These are phyloP conservation scores for Cutaneotrichosporon curvatum DNA, from an alignment of 1,284 basidiomycete genomes.

Conservation along the genomic window DNA sequence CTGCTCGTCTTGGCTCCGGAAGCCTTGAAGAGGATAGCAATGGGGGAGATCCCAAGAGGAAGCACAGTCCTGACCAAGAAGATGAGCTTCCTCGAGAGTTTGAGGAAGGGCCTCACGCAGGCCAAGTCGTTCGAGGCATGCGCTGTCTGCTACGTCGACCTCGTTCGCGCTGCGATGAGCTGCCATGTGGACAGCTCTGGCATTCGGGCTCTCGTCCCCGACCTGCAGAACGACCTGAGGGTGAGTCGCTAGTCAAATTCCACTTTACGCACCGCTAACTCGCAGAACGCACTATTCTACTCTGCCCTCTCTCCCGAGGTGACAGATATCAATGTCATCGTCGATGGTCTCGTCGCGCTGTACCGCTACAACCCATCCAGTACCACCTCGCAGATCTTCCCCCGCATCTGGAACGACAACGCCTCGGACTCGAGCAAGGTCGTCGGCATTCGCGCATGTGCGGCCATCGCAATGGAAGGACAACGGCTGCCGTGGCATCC, in stretches of 20 bases:
- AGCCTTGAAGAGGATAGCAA: constrained; percentile 51
- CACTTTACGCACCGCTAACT: too few relatives aligned
- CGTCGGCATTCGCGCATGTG: constrained; percentile 63
- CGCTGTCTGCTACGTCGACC: constrained; percentile 65
- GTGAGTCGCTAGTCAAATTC: not conserved
- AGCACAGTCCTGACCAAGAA: constrained; percentile 45
- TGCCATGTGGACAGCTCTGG: constrained; percentile 57
- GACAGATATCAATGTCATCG: constrained; percentile 70
- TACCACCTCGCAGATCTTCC: constrained; percentile 57
- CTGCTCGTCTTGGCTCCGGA: constrained; percentile 74
- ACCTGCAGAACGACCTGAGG: constrained; percentile 70
- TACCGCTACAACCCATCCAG: constrained; percentile 62
- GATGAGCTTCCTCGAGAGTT: constrained; percentile 45
- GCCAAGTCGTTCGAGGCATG: constrained; percentile 35
- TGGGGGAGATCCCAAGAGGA: constrained; percentile 35
- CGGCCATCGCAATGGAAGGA: constrained; percentile 49
- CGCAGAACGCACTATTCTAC: constrained; percentile 35
- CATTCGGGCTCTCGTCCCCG: constrained; percentile 58
- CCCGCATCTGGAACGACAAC: constrained; percentile 64
- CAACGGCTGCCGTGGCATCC: constrained; percentile 31
- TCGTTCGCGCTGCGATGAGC: constrained; percentile 70
- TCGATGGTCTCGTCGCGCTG: constrained; percentile 63
- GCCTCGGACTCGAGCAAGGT: constrained; percentile 67
- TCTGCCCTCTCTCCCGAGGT: constrained; percentile 46
- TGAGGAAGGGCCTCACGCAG: constrained; percentile 38